phyloP scores from a whole-genome alignment of 73 alveolate genomes.

The Blepharisma stoltei region DNA sequence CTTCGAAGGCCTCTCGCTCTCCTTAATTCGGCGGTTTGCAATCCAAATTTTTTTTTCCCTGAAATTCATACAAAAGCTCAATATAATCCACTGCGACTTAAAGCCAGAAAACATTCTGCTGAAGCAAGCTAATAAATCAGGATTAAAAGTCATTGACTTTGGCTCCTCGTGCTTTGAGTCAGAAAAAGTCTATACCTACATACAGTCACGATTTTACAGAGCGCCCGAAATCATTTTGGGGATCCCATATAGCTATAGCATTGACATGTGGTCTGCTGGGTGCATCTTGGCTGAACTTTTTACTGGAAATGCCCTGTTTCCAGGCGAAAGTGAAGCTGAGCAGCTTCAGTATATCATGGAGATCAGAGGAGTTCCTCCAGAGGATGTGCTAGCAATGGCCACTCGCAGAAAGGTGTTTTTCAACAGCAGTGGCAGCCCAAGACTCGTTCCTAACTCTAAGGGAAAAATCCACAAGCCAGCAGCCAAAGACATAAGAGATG shows the following conservation, averaged over 20 bases:
- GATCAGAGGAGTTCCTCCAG: slow-evolving; percentile 52
- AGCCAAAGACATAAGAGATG: slow-evolving; percentile 34
- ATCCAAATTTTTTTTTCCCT: slow-evolving; percentile 70
- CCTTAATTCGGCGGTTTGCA: slow-evolving; percentile 71
- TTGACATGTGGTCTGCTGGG: slow-evolving; percentile 71
- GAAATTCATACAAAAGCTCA: slow-evolving; percentile 54
- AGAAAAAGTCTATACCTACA: slow-evolving; percentile 51
- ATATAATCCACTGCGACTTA: slow-evolving; percentile 58
- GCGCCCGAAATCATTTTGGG: slow-evolving; percentile 67
- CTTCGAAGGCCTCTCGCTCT: slow-evolving; percentile 63
- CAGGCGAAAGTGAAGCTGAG: slow-evolving; percentile 65
- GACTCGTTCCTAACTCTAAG: slow-evolving; percentile 47
- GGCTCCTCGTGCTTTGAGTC: slow-evolving; percentile 54
- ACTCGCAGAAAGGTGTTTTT: slow-evolving; percentile 46
- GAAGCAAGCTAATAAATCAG: slow-evolving; percentile 52
- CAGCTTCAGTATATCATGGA: slow-evolving; percentile 53
- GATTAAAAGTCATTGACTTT: slow-evolving; percentile 56
- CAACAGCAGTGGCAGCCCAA: slow-evolving; percentile 46
- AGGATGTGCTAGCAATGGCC: slow-evolving; percentile 33
- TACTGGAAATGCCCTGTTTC: slow-evolving; percentile 63
- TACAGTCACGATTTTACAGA: slow-evolving; percentile 55
- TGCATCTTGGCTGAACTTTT: slow-evolving; percentile 60
- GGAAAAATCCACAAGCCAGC: slow-evolving; percentile 49
- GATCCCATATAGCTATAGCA: slow-evolving; percentile 52
- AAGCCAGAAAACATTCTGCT: slow-evolving; percentile 62